Base-by-base conservation (phyloP, 805 yeast genomes). In the Candida ponderosae region DNA sequence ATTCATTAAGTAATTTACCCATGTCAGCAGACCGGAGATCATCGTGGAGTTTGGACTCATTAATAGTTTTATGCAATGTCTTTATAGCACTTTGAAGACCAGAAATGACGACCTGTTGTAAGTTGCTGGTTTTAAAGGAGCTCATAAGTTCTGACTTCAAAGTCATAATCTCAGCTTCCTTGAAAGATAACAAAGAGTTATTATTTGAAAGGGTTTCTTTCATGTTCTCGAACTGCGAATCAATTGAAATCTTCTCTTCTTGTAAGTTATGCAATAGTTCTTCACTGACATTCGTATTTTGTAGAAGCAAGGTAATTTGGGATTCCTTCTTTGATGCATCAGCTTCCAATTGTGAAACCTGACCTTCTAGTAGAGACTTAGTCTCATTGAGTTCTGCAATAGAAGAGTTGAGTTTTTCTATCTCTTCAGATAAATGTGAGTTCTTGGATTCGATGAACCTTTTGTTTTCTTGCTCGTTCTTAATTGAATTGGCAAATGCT, bases 11-110 rank as follows among this genome's bases (percentile, higher is more conserved):
- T 7, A n/a, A 10, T n/a, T 10, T 14, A 1, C 21, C 14, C 13
- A 31, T 17, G 18, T 19, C n/a, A 5, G 14, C 6, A 4, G 5
- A 3, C 14, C n/a, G n/a, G n/a, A n/a, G n/a, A n/a, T n/a, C n/a
- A n/a, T n/a, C n/a, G n/a, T 23, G 10, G 3, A 33, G 9, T 21
- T 16, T 15, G 6, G 21, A 18, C 10, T 21, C 11, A 15, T 8
- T 20, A 6, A 16, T 15, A 4, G 20, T 18, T 21, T 11, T 6
- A 9, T 33, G 18, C 16, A 33, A n/a, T 6, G 35, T 43, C 14
- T 29, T 13, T 6, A 37, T 35, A 8, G 46, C 53, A 16, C 42
- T 35, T 27, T 36, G 38, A 4, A 45, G 29, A 19, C 48, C 49
- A n/a, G 32, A 18, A 14, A 33, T 23, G 6, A 47, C 38, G 3